Evolutionary conservation across 2,329 filamentous ascomycete genomes (phyloP).

Genomic region (Sporothrix globosa): DNA sequence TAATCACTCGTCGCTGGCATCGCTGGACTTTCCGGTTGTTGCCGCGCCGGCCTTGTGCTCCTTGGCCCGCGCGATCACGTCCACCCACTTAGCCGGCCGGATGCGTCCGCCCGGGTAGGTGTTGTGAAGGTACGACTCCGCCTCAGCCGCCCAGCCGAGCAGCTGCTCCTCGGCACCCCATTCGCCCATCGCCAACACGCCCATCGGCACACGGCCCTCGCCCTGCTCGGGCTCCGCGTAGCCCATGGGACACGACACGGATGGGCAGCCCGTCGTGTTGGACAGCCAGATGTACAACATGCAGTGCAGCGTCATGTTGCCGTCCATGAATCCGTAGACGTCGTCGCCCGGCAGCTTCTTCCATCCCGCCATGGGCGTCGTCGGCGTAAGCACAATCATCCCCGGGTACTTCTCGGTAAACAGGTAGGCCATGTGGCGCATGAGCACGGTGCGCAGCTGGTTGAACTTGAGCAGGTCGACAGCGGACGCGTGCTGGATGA

Average conservation of each 20-base stretch:
- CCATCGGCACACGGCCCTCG: slow-evolving; percentile 62
- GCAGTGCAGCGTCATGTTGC: slow-evolving; percentile 69
- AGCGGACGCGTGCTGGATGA: slow-evolving; percentile 66
- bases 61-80: slow-evolving; percentile 54
- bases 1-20: slow-evolving; percentile 11
- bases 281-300: slow-evolving; percentile 88
- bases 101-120: slow-evolving; percentile 53
- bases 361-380: slow-evolving; percentile 76
- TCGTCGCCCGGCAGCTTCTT: slow-evolving; percentile 61
- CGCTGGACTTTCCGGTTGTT: not conserved
- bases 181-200: slow-evolving; percentile 66
- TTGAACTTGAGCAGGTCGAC: slow-evolving; percentile 73
- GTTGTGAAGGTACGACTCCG: slow-evolving; percentile 58
- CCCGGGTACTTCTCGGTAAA: slow-evolving; percentile 73
- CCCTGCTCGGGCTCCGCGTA: slow-evolving; percentile 64
- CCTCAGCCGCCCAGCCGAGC: slow-evolving; percentile 61
- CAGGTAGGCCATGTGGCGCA: slow-evolving; percentile 74
- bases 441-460: slow-evolving; percentile 72
- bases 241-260: slow-evolving; percentile 73
- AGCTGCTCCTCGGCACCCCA: slow-evolving; percentile 69
- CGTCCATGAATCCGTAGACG: slow-evolving; percentile 74
- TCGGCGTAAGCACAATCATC: slow-evolving; percentile 77
- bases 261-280: slow-evolving; percentile 79
- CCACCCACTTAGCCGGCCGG: slow-evolving; percentile 60
- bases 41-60: slow-evolving; percentile 31